These are phyloP conservation scores for Penicillium sp. DNA, from an alignment of 2,329 filamentous ascomycete species.

Conservation along the genomic window DNA sequence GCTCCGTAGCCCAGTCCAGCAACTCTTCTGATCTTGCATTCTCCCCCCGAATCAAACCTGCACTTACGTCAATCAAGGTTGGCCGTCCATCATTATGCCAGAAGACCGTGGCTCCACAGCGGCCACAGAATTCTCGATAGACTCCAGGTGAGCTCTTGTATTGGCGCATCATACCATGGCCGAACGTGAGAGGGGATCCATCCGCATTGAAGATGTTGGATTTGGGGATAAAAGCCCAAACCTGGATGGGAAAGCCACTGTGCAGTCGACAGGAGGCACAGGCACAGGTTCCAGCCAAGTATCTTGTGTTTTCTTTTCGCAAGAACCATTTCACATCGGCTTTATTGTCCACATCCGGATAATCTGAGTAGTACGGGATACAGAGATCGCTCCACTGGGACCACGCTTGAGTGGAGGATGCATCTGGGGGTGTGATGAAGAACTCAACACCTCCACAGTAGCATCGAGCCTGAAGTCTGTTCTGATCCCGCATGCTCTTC, in stretches of 20 bases:
- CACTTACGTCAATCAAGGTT: constrained; percentile 64
- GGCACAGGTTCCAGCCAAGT: constrained; percentile 62
- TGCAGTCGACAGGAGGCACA: constrained; percentile 64
- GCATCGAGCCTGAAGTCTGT: constrained; percentile 47
- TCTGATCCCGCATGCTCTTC: background rate
- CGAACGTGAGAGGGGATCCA: constrained; percentile 37
- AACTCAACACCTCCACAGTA: constrained; percentile 61
- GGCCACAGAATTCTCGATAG: constrained; percentile 62
- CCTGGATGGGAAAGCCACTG: constrained; percentile 64
- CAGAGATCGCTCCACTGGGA: constrained; percentile 59
- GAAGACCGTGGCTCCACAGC: constrained; percentile 66
- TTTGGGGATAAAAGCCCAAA: constrained; percentile 67
- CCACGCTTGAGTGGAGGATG: constrained; percentile 46
- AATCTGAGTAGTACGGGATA: constrained; percentile 49
- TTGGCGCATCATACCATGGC: constrained; percentile 49
- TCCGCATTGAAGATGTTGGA: constrained; percentile 56
- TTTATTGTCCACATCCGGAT: constrained; percentile 44
- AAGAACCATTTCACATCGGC: constrained; percentile 63
- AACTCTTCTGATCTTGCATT: constrained; percentile 60
- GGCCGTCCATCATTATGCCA: constrained; percentile 59
- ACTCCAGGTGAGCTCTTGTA: constrained; percentile 59
- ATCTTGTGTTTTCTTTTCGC: constrained; percentile 50
- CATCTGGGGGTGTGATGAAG: constrained; percentile 58
- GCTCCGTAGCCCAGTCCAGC: constrained; percentile 63
- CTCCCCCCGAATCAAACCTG: constrained; percentile 56